These are phyloP conservation scores for Mycena indigotica DNA, from an alignment of 768 basidiomycete genomes.

Conservation along the genomic window DNA sequence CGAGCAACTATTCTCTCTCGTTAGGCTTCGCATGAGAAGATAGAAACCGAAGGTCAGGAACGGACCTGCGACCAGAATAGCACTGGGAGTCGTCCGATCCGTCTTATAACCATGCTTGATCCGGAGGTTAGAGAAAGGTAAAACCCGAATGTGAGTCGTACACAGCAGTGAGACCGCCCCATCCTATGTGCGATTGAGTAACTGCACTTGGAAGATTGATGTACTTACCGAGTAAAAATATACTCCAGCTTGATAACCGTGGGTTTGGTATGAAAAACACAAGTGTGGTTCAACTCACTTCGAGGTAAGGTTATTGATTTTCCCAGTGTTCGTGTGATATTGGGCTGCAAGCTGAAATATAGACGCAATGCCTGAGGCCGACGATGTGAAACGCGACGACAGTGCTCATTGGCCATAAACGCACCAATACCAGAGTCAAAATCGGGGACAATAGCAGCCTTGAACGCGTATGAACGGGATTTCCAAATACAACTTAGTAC, in stretches of 20 bases:
- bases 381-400: not conserved
- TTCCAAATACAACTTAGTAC: not conserved
- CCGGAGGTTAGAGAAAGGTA: constrained; percentile 49
- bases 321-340: constrained; percentile 50
- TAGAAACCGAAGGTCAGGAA: not conserved
- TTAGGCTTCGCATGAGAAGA: not conserved
- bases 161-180: constrained; percentile 8
- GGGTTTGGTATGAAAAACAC: not conserved
- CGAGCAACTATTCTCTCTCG: constrained; percentile 46
- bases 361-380: constrained; percentile 48
- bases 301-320: constrained; percentile 60
- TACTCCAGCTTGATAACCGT: constrained; percentile 55
- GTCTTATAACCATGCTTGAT: constrained; percentile 65
- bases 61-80: constrained; percentile 69
- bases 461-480: not conserved
- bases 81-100: constrained; percentile 64
- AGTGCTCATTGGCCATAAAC: not conserved
- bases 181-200: constrained; percentile 13
- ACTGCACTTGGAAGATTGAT: not conserved
- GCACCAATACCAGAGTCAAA: constrained; percentile 58
- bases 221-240: constrained; percentile 56
- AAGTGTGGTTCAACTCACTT: constrained; percentile 31
- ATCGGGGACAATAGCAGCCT: constrained; percentile 60
- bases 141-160: not conserved
- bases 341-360: constrained; percentile 59